Evolutionary conservation across 371 early-diverging fungal species (phyloP).

Genomic region (Capillidium heterosporum): DNA sequence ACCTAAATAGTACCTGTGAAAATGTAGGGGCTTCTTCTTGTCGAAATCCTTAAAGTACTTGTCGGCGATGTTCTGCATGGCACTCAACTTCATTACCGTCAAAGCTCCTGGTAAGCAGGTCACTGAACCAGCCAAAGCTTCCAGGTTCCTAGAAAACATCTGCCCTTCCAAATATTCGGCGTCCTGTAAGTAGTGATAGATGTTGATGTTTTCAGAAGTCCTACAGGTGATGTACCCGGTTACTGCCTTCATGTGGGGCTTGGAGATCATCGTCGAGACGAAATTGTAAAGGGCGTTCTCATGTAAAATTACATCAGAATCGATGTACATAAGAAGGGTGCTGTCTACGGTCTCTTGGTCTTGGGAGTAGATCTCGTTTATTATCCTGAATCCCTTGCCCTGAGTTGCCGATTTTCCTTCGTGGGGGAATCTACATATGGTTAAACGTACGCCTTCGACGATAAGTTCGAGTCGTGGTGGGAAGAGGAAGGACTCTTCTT

Average conservation of each 20-base stretch:
- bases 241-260: background rate
- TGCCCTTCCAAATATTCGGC: slow-evolving; percentile 5
- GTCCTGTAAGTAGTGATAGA: slow-evolving; percentile 4
- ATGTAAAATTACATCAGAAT: slow-evolving; percentile 5
- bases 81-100: background rate
- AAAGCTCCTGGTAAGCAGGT: slow-evolving; percentile 5
- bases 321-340: slow-evolving; percentile 3
- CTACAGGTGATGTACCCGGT: slow-evolving; percentile 5
- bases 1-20: slow-evolving; percentile 21
- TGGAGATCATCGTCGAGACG: background rate
- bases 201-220: background rate
- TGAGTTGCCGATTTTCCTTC: slow-evolving; percentile 6
- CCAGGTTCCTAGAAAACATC: background rate
- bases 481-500: background rate
- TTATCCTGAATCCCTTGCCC: slow-evolving; percentile 1
- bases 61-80: background rate
- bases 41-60: slow-evolving; percentile 3
- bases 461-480: slow-evolving; percentile 1
- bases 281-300: slow-evolving; percentile 5
- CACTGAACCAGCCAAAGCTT: slow-evolving; percentile 3
- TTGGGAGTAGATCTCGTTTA: slow-evolving; percentile 3
- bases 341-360: background rate
- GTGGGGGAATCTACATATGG: slow-evolving; percentile 5
- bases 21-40: background rate
- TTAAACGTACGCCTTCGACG: slow-evolving; percentile 3